These are phyloP conservation scores for Camellia lanceoleosa DNA, from an alignment of 148 eudicot species.

Conservation along the genomic window DNA sequence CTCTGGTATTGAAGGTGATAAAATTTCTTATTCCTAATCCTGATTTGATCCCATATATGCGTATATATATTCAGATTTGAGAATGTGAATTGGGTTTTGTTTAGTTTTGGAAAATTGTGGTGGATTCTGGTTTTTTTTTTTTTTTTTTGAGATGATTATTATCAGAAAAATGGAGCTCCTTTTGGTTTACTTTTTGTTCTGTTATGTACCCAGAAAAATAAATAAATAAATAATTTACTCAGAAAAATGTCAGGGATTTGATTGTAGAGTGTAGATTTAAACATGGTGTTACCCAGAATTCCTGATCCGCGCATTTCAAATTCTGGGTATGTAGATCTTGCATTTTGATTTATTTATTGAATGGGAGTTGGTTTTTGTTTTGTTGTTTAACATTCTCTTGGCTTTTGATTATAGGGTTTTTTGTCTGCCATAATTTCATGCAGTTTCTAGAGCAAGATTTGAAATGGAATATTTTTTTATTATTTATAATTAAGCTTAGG, in stretches of 20 bases:
- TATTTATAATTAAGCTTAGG: background rate
- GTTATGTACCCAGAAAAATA: too few relatives aligned
- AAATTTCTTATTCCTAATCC: background rate
- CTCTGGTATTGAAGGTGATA: slow-evolving; percentile 76
- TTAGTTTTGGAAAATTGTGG: background rate
- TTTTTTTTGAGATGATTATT: background rate
- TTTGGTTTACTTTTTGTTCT: background rate
- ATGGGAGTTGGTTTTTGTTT: background rate
- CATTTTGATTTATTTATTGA: background rate
- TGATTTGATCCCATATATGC: background rate
- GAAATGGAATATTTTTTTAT: background rate
- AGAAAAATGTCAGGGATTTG: too few relatives aligned
- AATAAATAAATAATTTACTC: too few relatives aligned
- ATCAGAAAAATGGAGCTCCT: background rate
- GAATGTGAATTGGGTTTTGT: background rate
- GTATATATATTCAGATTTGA: background rate
- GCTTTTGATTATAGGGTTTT: background rate
- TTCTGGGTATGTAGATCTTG: slow-evolving; percentile 4
- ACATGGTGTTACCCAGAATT: too few relatives aligned
- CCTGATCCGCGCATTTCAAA: background rate
- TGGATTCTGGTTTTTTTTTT: background rate
- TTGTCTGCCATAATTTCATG: background rate
- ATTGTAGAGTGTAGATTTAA: too few relatives aligned
- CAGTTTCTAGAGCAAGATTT: background rate
- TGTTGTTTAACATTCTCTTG: background rate